Evolutionary conservation across 768 basidiomycete species (phyloP).

Genomic region (Tulasnella sp.): DNA sequence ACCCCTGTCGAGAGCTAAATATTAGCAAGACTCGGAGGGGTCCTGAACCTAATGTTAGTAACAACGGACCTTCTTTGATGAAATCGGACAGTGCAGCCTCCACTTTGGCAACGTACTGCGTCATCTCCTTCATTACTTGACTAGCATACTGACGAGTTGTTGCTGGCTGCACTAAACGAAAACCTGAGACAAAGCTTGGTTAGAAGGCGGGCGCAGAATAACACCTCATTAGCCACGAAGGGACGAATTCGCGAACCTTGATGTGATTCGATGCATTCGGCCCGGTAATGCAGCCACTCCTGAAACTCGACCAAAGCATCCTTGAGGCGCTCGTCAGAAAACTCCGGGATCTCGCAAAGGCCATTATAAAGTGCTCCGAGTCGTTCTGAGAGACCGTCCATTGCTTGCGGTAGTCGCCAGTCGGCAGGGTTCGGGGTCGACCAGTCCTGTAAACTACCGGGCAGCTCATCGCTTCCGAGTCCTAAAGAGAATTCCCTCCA

Average conservation of each 20-base stretch:
- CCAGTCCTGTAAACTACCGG: conserved; percentile 14
- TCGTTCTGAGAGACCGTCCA: conserved; percentile 52
- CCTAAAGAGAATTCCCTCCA: conserved; percentile 50
- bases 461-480: conserved; percentile 32
- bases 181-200: not conserved
- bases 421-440: not conserved
- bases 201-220: conserved; percentile 34
- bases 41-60: too few relatives aligned
- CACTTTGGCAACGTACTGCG: conserved; percentile 60
- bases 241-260: too few relatives aligned
- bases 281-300: conserved; percentile 69
- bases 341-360: conserved; percentile 72
- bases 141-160: not conserved
- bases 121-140: conserved; percentile 35
- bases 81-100: conserved; percentile 59
- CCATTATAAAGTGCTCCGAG: conserved; percentile 59
- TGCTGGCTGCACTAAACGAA: too few relatives aligned
- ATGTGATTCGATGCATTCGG: conserved; percentile 59
- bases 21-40: not conserved
- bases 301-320: conserved; percentile 58
- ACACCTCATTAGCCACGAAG: not conserved
- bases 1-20: conserved; percentile 40
- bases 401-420: conserved; percentile 59
- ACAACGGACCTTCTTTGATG: conserved; percentile 54
- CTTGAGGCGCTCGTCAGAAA: conserved; percentile 57